Evolutionary conservation across 495 filamentous ascomycete genomes (phyloP), one percentile per base, ranked within the genome.

Genomic region (Penicillium soppii): DNA sequence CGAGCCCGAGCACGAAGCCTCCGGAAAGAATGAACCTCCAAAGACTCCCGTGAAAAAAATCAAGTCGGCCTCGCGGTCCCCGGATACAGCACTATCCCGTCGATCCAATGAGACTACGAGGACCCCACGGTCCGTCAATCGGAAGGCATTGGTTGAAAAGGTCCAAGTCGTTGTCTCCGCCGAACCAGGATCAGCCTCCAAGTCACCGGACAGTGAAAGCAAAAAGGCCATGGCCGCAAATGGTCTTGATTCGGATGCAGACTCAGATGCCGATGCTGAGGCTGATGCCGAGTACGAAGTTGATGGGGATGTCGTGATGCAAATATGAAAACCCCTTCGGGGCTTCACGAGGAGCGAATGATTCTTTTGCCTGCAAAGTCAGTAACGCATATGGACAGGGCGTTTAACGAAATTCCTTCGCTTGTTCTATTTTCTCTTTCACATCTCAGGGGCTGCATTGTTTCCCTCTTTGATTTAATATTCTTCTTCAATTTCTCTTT

Each of bases 131-230:
- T 70, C 71, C 1, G 63, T 63, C 38, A 66, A 37, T 25, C 68
- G 67, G 36, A 74, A 74, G 39, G 62, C 71, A 2, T 47, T 73
- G 21, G 67, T 74, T n/a, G 71, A 74, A 45, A 67, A 74, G 46
- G 35, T 74, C 15, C 59, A 70, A 44, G 57, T 74, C 17, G 36
- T 74, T 35, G 40, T 74, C 15, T 56, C 70, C 4, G 59, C 62
- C 13, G 68, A 69, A 13, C 53, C 64, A 22, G 46, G 50, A 3
- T 57, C 63, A 2, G 35, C 50, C 26, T 42, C 52, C n/a, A 44
- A 43, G 17, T 38, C 41, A n/a, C 10, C 15, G 21, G 16, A 9
- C 39, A 54, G 39, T 4, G 30, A 47, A 8, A 29, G 17, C 36
- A 56, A 58, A 30, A 63, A 52, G 17, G 27, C 26, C 1, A 3